A percentile compares a stretch with the other conserved stretches of the same genome.
phyloP scores from a whole-genome alignment of 169 alveolate genomes.

The Eimeria mitis region DNA sequence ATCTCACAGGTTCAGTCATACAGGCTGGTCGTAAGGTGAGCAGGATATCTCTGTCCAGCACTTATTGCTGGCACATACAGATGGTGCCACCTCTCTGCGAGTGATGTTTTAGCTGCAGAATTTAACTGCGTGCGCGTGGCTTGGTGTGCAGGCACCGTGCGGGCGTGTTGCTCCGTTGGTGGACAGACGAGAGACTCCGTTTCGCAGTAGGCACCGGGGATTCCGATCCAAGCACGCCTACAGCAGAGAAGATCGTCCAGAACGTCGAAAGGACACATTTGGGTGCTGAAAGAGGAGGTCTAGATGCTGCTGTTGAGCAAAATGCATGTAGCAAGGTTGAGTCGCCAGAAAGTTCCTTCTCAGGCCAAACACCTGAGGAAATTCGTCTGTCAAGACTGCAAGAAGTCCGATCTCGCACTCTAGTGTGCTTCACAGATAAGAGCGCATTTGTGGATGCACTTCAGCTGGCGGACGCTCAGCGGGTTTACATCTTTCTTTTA shows the following conservation, averaged over 20 bases:
- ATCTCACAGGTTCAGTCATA: constrained; percentile 11
- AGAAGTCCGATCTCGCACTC: constrained; percentile 18
- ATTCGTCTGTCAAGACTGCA: constrained; percentile 37
- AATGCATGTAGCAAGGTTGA: neutral
- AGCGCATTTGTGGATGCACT: constrained; percentile 56
- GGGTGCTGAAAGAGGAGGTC: neutral
- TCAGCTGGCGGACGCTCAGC: constrained; percentile 81
- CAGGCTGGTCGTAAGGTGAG: constrained; percentile 55
- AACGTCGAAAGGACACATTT: neutral
- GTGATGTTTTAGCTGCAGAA: neutral
- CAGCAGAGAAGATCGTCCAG: neutral
- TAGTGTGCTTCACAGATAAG: constrained; percentile 44
- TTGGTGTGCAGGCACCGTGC: constrained; percentile 49
- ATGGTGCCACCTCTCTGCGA: neutral
- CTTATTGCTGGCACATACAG: neutral
- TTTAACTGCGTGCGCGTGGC: neutral
- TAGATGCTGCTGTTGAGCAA: neutral
- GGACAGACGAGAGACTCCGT: constrained; percentile 73
- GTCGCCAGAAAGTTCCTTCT: neutral
- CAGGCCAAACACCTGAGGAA: neutral
- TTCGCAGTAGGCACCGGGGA: constrained; percentile 38
- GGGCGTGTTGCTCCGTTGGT: constrained; percentile 51
- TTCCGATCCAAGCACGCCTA: neutral
- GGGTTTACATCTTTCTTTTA: constrained; percentile 68
- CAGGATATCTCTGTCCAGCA: neutral